Evolutionary conservation across 73 alveolate genomes (phyloP), one percentile per base, ranked within the genome.

Genomic region (Paramecium bursaria): DNA sequence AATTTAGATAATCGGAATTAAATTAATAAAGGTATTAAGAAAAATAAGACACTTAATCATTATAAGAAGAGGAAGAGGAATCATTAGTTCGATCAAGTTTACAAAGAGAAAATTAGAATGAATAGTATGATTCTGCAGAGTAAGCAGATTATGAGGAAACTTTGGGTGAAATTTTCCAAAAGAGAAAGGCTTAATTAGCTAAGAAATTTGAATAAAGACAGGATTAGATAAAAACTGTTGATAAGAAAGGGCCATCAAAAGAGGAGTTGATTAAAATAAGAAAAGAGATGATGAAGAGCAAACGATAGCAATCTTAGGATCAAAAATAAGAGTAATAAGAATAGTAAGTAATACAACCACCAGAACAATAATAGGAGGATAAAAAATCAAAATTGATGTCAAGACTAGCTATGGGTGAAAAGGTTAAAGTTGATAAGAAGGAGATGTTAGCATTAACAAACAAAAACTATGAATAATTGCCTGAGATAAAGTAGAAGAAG

Each of bases 391-490:
- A 15, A 17, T 42, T 67, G 44, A 39, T 67, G 82, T 39, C 22
- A 67, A 31, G 82, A 15, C 44, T 67, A 19, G 82, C 82, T 35
- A 35, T 14, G 44, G 82, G 82, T 1, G 82, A 39, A 50, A 90
- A 92, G 39, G 87, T 87, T 3, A 87, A 92, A 46, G 85, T 92
- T 1, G 75, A 74, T 82, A 92, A 92, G 48, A 87, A 90, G 74
- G 95, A 92, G 3, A 92, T 90, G 97, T 80, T 86, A 19, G 89
- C 86, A 73, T 74, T 92, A 6, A 92, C 97, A 19, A 73, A 80
- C 35, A 92, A 92, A 87, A 92, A 92, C 73, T 92, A 90, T 74
- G 97, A 92, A 31, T 85, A 48, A 14, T 79, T 92, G 48, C 97
- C 97, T 21, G 97, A 92, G 60, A 95, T 92, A 14, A 90, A 86